Evolutionary conservation across 371 early-diverging fungal genomes (phyloP).

Genomic region (Gilbertella persicaria): DNA sequence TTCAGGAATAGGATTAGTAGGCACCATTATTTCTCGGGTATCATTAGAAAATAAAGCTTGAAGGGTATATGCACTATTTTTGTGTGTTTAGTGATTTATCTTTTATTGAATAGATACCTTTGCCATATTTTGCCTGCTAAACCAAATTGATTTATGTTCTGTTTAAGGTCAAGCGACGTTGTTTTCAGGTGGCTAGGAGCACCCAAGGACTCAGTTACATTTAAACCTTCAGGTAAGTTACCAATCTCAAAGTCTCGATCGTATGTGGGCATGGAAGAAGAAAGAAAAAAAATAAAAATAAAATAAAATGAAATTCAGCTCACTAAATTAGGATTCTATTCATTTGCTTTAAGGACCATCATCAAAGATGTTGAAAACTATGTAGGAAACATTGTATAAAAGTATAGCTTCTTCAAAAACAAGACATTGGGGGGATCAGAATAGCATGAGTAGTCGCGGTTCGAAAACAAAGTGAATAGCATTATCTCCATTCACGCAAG

Average conservation of each 20-base stretch:
- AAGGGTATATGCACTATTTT: constrained; percentile 45
- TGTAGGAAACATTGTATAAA: too few relatives aligned
- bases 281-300: neutral
- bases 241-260: constrained; percentile 30
- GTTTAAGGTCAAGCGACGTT: constrained; percentile 29
- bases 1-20: constrained; percentile 35
- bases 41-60: constrained; percentile 40
- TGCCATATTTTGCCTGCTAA: constrained; percentile 59
- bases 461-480: too few relatives aligned
- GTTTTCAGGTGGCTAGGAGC: constrained; percentile 27
- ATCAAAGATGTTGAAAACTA: too few relatives aligned
- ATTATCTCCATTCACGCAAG: too few relatives aligned
- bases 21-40: constrained; percentile 14
- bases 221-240: constrained; percentile 44
- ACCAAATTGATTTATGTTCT: constrained; percentile 45
- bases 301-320: neutral
- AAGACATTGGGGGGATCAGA: too few relatives aligned
- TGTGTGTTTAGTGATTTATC: neutral
- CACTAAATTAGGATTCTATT: too few relatives aligned
- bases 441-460: too few relatives aligned
- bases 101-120: constrained; percentile 22
- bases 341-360: too few relatives aligned
- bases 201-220: constrained; percentile 37
- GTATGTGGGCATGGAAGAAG: neutral
- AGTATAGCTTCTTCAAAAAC: too few relatives aligned